Percentiles rank a stretch among this genome's conserved stretches.
phyloP scores from a whole-genome alignment of 768 basidiomycete genomes.

The Mycena vulgaris region DNA sequence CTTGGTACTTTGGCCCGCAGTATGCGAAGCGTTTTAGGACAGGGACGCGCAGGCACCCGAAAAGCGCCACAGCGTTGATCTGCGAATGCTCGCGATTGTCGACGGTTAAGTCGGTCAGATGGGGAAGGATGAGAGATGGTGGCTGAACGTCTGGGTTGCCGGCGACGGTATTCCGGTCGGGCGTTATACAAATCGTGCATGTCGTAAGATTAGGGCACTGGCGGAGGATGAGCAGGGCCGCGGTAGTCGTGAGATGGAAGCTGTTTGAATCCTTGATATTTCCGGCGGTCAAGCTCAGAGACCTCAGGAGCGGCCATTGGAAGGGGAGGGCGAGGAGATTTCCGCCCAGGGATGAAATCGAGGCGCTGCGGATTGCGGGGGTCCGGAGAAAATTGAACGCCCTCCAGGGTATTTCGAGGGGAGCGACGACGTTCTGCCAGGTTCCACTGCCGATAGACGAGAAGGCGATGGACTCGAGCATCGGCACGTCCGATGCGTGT shows the following conservation, averaged over 20 bases:
- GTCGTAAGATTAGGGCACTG: constrained; percentile 5
- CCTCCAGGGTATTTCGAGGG: constrained; percentile 15
- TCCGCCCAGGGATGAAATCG: constrained; percentile 19
- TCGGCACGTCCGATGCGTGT: constrained; percentile 6
- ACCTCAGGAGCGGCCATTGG: constrained; percentile 4
- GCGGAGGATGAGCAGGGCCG: constrained; percentile 8
- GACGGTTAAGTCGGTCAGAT: neutral
- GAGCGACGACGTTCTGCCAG: constrained; percentile 17
- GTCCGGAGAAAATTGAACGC: constrained; percentile 5
- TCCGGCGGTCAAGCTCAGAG: constrained; percentile 1
- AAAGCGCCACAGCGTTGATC: constrained; percentile 5
- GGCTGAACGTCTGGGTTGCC: neutral
- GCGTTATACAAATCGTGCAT: constrained; percentile 11
- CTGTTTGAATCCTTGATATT: constrained; percentile 9
- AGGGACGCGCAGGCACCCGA: constrained; percentile 4
- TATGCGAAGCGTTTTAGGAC: constrained; percentile 13
- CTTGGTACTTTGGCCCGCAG: constrained; percentile 14
- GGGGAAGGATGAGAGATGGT: neutral
- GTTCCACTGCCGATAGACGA: constrained; percentile 4
- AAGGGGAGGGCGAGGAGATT: constrained; percentile 18
- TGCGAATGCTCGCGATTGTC: constrained; percentile 26
- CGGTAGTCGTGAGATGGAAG: constrained; percentile 4
- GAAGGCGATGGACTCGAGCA: constrained; percentile 21
- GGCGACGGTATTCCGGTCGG: neutral
- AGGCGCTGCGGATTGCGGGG: constrained; percentile 11